These are phyloP conservation scores for Peltaster fructicola DNA, from an alignment of 2,329 filamentous ascomycete genomes.

Conservation along the genomic window DNA sequence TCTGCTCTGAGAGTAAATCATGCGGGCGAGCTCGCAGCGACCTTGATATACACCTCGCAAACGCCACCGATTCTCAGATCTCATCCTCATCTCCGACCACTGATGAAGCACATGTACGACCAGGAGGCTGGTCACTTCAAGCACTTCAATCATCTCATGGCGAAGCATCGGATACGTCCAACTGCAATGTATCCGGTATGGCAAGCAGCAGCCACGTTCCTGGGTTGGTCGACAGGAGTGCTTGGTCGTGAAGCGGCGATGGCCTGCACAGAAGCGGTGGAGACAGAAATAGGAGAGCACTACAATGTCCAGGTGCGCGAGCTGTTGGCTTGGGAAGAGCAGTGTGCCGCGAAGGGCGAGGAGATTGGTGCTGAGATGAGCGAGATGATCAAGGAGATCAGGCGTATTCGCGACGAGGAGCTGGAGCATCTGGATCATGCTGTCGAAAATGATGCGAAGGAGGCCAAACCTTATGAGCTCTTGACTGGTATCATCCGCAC, in stretches of 20 bases:
- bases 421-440: constrained; percentile 93
- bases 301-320: constrained; percentile 84
- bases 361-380: constrained; percentile 63
- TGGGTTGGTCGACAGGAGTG: constrained; percentile 80
- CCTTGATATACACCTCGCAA: constrained; percentile 82
- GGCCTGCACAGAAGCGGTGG: constrained; percentile 96
- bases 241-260: constrained; percentile 89
- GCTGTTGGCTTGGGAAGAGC: constrained; percentile 61
- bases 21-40: constrained; percentile 90
- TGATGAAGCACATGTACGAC: constrained; percentile 97
- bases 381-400: constrained; percentile 53
- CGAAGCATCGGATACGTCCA: constrained; percentile 75
- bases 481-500: constrained; percentile 72
- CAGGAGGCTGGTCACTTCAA: constrained; percentile 78
- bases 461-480: constrained; percentile 76
- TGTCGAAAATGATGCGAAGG: constrained; percentile 78
- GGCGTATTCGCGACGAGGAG: constrained; percentile 84
- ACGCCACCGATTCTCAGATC: constrained; percentile 61
- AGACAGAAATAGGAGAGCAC: constrained; percentile 92
- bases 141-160: constrained; percentile 70
- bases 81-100: constrained; percentile 70
- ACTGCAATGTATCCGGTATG: constrained; percentile 87
- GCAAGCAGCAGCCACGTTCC: constrained; percentile 57
- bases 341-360: constrained; percentile 61
- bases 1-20: constrained; percentile 87